A percentile compares a stretch with the other conserved stretches of the same genome.
These are phyloP conservation scores for Arthrobotrys sphaeroides DNA, from an alignment of 2,329 filamentous ascomycete genomes.

Conservation along the genomic window DNA sequence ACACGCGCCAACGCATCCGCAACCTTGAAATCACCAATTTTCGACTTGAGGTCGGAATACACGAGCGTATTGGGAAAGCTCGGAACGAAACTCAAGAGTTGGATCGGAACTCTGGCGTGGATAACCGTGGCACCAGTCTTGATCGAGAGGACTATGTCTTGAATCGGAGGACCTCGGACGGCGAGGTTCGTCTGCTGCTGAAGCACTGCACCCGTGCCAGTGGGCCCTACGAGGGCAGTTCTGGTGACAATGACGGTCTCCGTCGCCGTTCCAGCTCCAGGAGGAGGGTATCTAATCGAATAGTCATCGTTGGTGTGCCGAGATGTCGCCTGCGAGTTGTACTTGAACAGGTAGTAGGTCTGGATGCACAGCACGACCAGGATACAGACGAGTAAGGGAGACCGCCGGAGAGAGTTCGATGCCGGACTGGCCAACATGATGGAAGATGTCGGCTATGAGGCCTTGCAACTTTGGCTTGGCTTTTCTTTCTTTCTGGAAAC, in stretches of 20 bases:
- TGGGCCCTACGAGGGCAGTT: conserved; percentile 27
- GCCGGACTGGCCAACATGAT: conserved; percentile 43
- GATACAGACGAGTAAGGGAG: conserved; percentile 45
- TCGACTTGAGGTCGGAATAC: conserved; percentile 49
- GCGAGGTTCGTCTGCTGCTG: conserved; percentile 8
- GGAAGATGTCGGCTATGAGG: conserved; percentile 3
- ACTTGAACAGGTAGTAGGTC: conserved; percentile 50
- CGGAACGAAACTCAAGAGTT: conserved; percentile 40
- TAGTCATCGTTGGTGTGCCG: not conserved
- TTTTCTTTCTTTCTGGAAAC: not conserved
- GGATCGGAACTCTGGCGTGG: conserved; percentile 41
- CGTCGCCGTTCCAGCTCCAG: not conserved
- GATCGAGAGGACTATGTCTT: conserved; percentile 49
- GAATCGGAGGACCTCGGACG: conserved; percentile 22
- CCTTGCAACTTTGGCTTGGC: conserved; percentile 9
- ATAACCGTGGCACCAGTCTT: conserved; percentile 51
- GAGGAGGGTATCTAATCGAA: not conserved
- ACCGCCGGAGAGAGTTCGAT: conserved; percentile 38
- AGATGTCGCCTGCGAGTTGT: conserved; percentile 27
- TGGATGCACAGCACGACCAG: conserved; percentile 39
- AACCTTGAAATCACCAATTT: conserved; percentile 35
- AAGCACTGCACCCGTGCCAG: conserved; percentile 30
- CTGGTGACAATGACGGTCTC: conserved; percentile 40
- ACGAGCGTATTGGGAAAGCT: conserved; percentile 41
- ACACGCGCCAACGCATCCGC: conserved; percentile 44